phyloP scores from a whole-genome alignment of 2,329 filamentous ascomycete species.

The Colletotrichum paranaense region DNA sequence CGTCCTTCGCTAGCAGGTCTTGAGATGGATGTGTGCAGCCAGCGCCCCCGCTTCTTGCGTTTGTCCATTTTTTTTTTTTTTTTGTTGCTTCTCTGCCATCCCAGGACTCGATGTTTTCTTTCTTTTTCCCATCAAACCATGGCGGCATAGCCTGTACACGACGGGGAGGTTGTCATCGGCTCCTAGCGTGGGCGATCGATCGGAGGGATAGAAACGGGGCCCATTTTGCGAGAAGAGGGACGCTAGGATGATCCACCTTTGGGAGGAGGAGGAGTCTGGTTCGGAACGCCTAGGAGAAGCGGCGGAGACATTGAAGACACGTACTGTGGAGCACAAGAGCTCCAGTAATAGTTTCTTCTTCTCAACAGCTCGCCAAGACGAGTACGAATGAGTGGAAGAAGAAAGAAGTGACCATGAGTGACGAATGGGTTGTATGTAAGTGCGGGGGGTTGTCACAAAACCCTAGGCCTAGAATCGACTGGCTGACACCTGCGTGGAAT shows the following conservation, averaged over 20 bases:
- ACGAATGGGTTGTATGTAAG: background rate
- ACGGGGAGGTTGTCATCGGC: slow-evolving; percentile 19
- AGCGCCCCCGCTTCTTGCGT: background rate
- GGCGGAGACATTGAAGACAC: background rate
- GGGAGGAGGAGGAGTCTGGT: background rate
- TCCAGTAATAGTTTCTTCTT: background rate
- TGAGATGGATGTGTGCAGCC: slow-evolving; percentile 3
- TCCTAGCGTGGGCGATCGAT: slow-evolving; percentile 28
- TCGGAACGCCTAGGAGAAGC: background rate
- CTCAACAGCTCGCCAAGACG: background rate
- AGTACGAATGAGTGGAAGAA: background rate
- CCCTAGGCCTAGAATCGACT: background rate
- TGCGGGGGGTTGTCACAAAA: background rate
- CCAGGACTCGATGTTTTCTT: background rate
- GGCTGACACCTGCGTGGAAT: background rate
- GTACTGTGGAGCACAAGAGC: background rate
- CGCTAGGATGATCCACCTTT: background rate
- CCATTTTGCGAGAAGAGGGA: background rate
- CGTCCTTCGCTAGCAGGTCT: background rate
- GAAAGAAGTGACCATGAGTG: background rate
- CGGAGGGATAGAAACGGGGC: slow-evolving; percentile 19
- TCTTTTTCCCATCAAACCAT: background rate
- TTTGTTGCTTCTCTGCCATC: background rate
- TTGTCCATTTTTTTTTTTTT: too few relatives aligned
- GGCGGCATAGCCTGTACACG: background rate